phyloP scores from a whole-genome alignment of 352 stramenopile species.

The Aphanomyces euteiches region DNA sequence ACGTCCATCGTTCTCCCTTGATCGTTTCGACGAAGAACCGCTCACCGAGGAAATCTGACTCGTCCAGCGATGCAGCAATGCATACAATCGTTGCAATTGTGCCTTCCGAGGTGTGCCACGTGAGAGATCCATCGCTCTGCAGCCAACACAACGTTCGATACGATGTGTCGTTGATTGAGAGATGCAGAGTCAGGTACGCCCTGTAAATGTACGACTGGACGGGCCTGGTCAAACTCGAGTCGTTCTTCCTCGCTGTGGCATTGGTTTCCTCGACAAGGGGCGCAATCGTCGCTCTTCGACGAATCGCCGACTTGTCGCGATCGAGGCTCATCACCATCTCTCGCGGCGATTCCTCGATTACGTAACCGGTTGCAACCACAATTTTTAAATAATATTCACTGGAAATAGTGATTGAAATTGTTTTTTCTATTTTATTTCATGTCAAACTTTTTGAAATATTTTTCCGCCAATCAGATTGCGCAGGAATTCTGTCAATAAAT shows the following conservation, averaged over 20 bases:
- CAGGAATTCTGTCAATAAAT: too few relatives aligned
- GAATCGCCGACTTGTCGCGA: too few relatives aligned
- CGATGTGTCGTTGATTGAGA: neutral
- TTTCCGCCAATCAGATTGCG: too few relatives aligned
- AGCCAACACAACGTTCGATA: conserved; percentile 17
- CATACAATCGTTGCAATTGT: conserved; percentile 1
- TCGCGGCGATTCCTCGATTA: too few relatives aligned
- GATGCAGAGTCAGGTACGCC: neutral
- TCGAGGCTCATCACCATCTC: too few relatives aligned
- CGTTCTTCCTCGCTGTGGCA: neutral
- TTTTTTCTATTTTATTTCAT: too few relatives aligned
- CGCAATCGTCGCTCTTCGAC: too few relatives aligned
- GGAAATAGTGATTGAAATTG: too few relatives aligned
- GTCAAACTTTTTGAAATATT: too few relatives aligned
- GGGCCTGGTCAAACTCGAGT: neutral
- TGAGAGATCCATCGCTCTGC: conserved; percentile 7
- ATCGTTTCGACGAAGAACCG: conserved; percentile 23
- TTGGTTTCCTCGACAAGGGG: too few relatives aligned
- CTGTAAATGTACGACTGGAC: neutral
- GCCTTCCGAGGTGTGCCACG: neutral
- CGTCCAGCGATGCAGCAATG: neutral
- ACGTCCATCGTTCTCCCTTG: neutral
- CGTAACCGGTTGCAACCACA: too few relatives aligned
- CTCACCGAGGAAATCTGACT: conserved; percentile 22
- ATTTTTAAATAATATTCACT: too few relatives aligned